Evolutionary conservation across 2,329 filamentous ascomycete species (phyloP).

Genomic region (Bipolaris sorokiniana): DNA sequence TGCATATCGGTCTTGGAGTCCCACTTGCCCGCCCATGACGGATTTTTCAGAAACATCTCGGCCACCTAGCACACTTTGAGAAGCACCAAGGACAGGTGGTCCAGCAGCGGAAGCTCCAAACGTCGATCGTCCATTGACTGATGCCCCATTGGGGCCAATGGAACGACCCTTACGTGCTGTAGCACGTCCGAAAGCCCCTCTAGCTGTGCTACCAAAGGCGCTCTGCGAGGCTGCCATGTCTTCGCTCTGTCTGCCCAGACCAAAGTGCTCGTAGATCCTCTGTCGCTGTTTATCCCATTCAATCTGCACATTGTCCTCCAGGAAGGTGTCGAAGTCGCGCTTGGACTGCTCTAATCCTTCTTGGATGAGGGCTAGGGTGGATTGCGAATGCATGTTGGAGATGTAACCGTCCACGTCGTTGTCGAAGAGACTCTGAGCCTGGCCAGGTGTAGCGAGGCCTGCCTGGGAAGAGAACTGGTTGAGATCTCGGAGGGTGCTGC

Average conservation of each 20-base stretch:
- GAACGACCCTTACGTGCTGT: conserved; percentile 50
- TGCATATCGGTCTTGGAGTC: conserved; percentile 75
- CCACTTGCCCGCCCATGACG: conserved; percentile 52
- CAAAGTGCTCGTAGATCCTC: conserved; percentile 95
- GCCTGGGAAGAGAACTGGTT: conserved; percentile 73
- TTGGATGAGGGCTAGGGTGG: conserved; percentile 86
- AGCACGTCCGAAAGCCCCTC: conserved; percentile 61
- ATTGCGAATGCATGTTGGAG: conserved; percentile 85
- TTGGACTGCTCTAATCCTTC: conserved; percentile 90
- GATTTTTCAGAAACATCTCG: conserved; percentile 69
- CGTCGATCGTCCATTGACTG: conserved; percentile 42
- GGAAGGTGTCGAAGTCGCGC: conserved; percentile 88
- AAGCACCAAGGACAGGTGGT: conserved; percentile 84
- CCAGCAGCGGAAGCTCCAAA: conserved; percentile 71
- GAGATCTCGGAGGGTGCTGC: conserved; percentile 83
- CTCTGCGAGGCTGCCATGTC: conserved; percentile 48
- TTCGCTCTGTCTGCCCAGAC: conserved; percentile 64
- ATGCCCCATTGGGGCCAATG: conserved; percentile 45
- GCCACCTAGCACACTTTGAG: conserved; percentile 63
- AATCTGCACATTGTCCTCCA: conserved; percentile 92
- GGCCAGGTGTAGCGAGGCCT: conserved; percentile 64
- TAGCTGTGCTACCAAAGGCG: conserved; percentile 42
- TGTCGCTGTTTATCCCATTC: conserved; percentile 95
- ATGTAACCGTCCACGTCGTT: conserved; percentile 74
- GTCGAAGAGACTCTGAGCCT: conserved; percentile 53